Evolutionary conservation across 768 basidiomycete genomes (phyloP), one percentile per base, ranked within the genome.

Genomic region (Mycena belliarum): DNA sequence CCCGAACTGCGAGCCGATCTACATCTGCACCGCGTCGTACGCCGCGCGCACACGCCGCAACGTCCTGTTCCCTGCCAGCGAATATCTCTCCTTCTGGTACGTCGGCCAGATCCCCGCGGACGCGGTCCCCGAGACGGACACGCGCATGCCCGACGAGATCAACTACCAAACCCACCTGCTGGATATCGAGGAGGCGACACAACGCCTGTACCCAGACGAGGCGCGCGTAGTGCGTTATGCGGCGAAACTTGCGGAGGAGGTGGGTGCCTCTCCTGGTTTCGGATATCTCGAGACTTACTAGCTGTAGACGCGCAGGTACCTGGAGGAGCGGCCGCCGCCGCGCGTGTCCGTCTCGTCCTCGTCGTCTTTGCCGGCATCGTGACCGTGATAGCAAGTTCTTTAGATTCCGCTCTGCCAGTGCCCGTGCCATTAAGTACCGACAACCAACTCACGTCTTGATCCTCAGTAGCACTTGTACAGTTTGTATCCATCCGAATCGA

Each of bases 131-230:
- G 75, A 83, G 23, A 62, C 67, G 29, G 76, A 77, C 16, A 87
- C 85, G 14, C 80, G 81, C 9, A 87, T 85, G 84, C 68, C 78
- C 0, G 76, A 87, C 63, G 86, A 87, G 65, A 67, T 76, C 59
- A 65, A 74, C 46, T 88, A 78, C 66, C 66, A 68, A 37, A 73
- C 79, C 15, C 69, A 77, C 55, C 66, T 87, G 14, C 44, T 83
- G 4, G 51, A 69, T 0, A 66, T 73, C n/a, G 74, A 82, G 0
- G 75, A 82, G n/a, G 86, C 83, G 3, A 16, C 75, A 37, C 2
- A 54, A 11, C 41, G 44, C 3, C 65, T 85, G 3, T 64, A 38
- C n/a, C 65, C 64, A 0, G 3, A 51, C 1, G 75, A 83, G 60
- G 56, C 55, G 4, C 52, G 57, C 0, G 70, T 83, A 14, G 64